Percentiles rank a stretch among this genome's conserved stretches.
Conservation (phyloP, 208 protist species). For the Trypanosoma congolense region DNA sequence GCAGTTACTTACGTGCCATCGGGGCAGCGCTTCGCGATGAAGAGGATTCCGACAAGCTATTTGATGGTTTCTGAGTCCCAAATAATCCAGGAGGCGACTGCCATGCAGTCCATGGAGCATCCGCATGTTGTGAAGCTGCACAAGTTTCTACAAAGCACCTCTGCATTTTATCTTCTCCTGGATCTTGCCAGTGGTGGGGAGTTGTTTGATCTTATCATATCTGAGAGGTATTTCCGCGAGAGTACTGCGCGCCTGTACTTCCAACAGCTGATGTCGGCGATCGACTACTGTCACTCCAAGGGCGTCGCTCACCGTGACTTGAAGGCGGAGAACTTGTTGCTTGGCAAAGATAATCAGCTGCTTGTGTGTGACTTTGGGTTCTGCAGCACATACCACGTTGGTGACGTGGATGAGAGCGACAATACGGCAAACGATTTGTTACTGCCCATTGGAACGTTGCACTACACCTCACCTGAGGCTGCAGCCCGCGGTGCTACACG, state of each 20-base stretch:
- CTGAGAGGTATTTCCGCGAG: conserved; percentile 78
- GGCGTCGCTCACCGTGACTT: conserved; percentile 85
- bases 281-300: conserved; percentile 92
- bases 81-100: conserved; percentile 83
- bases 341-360: conserved; percentile 59
- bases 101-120: conserved; percentile 87
- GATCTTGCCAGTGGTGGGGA: conserved; percentile 90
- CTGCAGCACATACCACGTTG: conserved; percentile 40
- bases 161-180: conserved; percentile 87
- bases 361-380: conserved; percentile 91
- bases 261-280: conserved; percentile 91
- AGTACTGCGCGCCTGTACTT: conserved; percentile 86
- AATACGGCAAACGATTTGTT: conserved; percentile 26
- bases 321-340: conserved; percentile 89
- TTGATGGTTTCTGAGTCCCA: conserved; percentile 54
- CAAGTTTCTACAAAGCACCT: conserved; percentile 82
- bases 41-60: conserved; percentile 79
- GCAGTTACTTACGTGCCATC: conserved; percentile 73
- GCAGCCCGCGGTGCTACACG: background rate
- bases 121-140: conserved; percentile 86
- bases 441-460: conserved; percentile 55
- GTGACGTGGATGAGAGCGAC: conserved; percentile 48
- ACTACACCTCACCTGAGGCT: conserved; percentile 82
- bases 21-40: conserved; percentile 74
- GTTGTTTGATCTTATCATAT: conserved; percentile 92